Evolutionary conservation across 768 basidiomycete genomes (phyloP), one percentile per base, ranked within the genome.

Genomic region (Pleurotus cornucopiae): DNA sequence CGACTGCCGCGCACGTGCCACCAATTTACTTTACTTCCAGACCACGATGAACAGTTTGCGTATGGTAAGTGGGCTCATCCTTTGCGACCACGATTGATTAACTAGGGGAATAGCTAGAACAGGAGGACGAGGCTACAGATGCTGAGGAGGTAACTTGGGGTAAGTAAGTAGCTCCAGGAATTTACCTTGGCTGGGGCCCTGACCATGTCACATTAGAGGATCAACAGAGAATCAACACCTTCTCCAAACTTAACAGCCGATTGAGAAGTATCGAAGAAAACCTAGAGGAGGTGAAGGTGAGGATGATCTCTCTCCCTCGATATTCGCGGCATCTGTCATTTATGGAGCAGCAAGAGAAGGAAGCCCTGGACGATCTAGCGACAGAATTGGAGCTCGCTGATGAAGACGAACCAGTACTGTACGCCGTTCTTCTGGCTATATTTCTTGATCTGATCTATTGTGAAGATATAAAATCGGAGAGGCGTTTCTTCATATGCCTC

Each of bases 361-460:
- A 97, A 63, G 89, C 93, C 2, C 81, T 96, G 12, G 93, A 96
- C 58, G 95, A 98, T 67, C 80, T 97, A 26, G 73, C 84, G 1
- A 89, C 81, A 45, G 95, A 97, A 64, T 80, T 98, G 20, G 94
- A 96, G 66, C 82, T 98, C 7, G 84, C 86, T 1, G 93, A 96
- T 59, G 93, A 95, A 62, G 88, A 91, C 57, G 81, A 90, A 55
- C 76, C 76, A 0, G 84, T 97, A 3, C 65, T 94, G 90, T 94
- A 62, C 56, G 88, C 68, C 12, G 41, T 26, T 49, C 2, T 23
- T 45, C 12, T 38, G 34, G 58, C 6, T 25, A 13, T 26, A 51
- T 14, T 30, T 23, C n/a, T 45, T 38, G 21, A 45, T 57, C 23
- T 53, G n/a, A 20, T 45, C 11, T 46, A 48, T 44, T 41, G 5